A percentile compares a stretch with the other conserved stretches of the same genome.
These are phyloP conservation scores for Cichorium intybus DNA, from an alignment of 140 eudicot species.

Conservation along the genomic window DNA sequence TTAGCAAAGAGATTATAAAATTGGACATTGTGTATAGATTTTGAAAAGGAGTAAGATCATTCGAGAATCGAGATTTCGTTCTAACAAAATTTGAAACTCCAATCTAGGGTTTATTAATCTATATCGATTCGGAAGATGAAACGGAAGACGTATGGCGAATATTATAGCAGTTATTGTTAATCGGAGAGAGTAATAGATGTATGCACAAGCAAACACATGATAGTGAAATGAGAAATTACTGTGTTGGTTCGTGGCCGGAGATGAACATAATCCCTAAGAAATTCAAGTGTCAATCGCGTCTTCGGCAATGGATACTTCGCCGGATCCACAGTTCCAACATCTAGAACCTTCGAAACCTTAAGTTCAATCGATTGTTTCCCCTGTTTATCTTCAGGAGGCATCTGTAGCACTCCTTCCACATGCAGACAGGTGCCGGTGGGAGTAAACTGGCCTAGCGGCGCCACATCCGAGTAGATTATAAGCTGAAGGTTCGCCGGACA, in stretches of 20 bases:
- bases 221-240: slow-evolving; percentile 17
- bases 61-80: neutral
- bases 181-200: neutral
- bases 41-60: neutral
- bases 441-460: slow-evolving; percentile 41
- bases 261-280: slow-evolving; percentile 67
- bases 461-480: slow-evolving; percentile 44
- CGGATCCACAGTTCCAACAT: slow-evolving; percentile 64
- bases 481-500: slow-evolving; percentile 76
- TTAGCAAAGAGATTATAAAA: neutral
- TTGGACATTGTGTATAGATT: too few species aligned
- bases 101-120: neutral
- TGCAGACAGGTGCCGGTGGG: slow-evolving; percentile 67
- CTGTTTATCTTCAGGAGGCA: slow-evolving; percentile 58
- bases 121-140: too few species aligned
- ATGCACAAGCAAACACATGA: neutral
- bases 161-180: neutral
- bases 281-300: slow-evolving; percentile 58
- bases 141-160: too few species aligned
- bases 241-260: slow-evolving; percentile 76
- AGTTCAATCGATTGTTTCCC: slow-evolving; percentile 69
- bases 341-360: slow-evolving; percentile 45
- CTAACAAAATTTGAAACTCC: neutral
- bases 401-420: slow-evolving; percentile 72
- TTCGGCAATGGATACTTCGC: slow-evolving; percentile 73